These are phyloP conservation scores for Ilex aquifolium DNA, from an alignment of 257 asterid species.

Conservation along the genomic window DNA sequence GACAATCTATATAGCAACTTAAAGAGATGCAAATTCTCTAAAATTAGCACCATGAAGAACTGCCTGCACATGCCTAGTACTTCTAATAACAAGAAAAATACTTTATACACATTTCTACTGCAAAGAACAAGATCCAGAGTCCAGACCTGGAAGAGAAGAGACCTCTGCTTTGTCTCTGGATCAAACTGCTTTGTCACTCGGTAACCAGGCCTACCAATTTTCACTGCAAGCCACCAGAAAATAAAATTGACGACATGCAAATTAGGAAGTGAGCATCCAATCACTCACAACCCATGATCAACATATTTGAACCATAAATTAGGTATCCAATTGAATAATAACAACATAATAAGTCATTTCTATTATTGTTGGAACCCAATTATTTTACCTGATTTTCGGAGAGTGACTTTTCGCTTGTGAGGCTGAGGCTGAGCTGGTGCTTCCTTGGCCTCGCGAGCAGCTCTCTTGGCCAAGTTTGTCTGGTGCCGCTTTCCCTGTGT, in stretches of 20 bases:
- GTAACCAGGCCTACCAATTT: constrained; percentile 97
- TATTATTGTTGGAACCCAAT: no score
- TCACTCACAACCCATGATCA: no score
- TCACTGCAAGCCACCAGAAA: constrained; percentile 43
- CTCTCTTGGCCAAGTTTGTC: constrained; percentile 97
- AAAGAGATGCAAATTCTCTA: no score
- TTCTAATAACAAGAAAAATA: background rate
- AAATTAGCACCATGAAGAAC: no score
- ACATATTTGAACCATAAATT: no score
- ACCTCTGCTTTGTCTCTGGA: constrained; percentile 91
- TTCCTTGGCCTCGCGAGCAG: constrained; percentile 96
- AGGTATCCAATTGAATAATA: no score
- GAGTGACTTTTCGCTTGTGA: constrained; percentile 77
- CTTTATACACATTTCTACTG: background rate
- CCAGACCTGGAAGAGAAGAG: constrained; percentile 84
- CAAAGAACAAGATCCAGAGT: constrained; percentile 6
- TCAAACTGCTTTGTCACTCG: constrained; percentile 94
- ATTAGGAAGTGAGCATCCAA: no score
- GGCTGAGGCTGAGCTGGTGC: constrained; percentile 99
- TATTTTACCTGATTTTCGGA: constrained; percentile 55
- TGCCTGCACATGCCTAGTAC: background rate
- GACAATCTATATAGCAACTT: no score
- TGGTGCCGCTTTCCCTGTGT: constrained; percentile 99
- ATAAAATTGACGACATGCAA: background rate
- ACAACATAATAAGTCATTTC: no score